A percentile compares a stretch with the other conserved stretches of the same genome.
Conservation (phyloP, 2,329 filamentous ascomycete genomes). For the Graphiopsis chlorocephala region DNA sequence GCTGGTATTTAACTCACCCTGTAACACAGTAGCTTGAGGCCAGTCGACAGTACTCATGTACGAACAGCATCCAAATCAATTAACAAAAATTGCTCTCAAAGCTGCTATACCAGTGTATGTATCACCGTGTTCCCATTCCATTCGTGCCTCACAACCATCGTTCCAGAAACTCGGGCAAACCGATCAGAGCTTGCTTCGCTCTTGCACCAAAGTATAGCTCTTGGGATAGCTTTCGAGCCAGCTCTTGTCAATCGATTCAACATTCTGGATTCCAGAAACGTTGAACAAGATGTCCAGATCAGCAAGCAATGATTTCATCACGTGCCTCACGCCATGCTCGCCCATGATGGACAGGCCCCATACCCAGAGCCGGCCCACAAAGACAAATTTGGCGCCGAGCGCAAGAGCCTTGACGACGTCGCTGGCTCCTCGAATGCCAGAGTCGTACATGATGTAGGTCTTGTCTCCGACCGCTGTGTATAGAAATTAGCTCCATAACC, state of each 20-base stretch:
- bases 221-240: conserved; percentile 31
- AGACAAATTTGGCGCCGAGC: conserved; percentile 61
- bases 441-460: conserved; percentile 59
- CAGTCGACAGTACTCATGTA: not conserved
- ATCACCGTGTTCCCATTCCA: not conserved
- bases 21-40: not conserved
- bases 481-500: not conserved
- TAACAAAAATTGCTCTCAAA: not conserved
- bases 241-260: conserved; percentile 51
- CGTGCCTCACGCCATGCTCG: conserved; percentile 59
- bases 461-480: conserved; percentile 47
- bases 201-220: conserved; percentile 25
- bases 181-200: conserved; percentile 27
- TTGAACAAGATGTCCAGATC: conserved; percentile 64
- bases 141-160: not conserved
- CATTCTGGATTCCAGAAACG: conserved; percentile 47
- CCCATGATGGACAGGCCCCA: conserved; percentile 60
- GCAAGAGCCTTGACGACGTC: conserved; percentile 62
- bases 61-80: not conserved
- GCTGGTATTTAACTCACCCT: not conserved
- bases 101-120: not conserved
- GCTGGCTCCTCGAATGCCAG: conserved; percentile 53
- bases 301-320: conserved; percentile 60
- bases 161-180: not conserved
- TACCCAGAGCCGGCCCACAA: conserved; percentile 60